Base-by-base conservation (phyloP, 2,329 filamentous ascomycete species). In the Talaromyces sp. region DNA sequence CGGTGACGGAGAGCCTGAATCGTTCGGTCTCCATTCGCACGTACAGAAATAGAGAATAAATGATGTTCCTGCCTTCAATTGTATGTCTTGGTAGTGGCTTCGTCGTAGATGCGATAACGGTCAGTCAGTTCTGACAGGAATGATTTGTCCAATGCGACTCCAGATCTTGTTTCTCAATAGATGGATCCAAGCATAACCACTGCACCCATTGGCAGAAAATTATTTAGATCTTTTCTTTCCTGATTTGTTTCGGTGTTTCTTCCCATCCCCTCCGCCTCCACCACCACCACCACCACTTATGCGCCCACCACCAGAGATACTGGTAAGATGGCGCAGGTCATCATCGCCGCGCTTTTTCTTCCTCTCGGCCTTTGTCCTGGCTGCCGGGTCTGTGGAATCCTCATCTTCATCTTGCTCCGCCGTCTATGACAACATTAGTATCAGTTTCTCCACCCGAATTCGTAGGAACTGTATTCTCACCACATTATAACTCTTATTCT, bases 21-120 rank as follows among this genome's bases (percentile, higher is more conserved):
- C 71, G 19, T 79, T 77, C 64, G 71, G 71, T 32, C 67, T 80
- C 35, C 77, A 80, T 68, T 67, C 67, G 10, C 75, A 75, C 64
- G 64, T 76, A 29, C 55, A 55, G 32, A 32, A 43, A 14, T 59
- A 54, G 59, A 24, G 11, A 21, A 46, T 46, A 46, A 4, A 46
- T 46, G 43, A 46, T 38, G 35, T 38, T 38, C 35, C 35, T 38
- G 35, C 6, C 35, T 38, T 38, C 14, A n/a, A 38, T 38, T 38
- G 35, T 38, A n/a, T 38, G 3, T n/a, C 35, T 38, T 38, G 14
- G 35, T 38, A 38, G 35, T 38, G 35, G 17, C 14, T 38, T n/a
- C 14, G 17, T 38, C 35, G 35, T 38, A 38, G 35, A 35, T 55
- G 21, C 4, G 31, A 21, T 38, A 35, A 32, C 31, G 31, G 31